Conservation (phyloP, 140 eudicot species). For the Cichorium intybus region DNA sequence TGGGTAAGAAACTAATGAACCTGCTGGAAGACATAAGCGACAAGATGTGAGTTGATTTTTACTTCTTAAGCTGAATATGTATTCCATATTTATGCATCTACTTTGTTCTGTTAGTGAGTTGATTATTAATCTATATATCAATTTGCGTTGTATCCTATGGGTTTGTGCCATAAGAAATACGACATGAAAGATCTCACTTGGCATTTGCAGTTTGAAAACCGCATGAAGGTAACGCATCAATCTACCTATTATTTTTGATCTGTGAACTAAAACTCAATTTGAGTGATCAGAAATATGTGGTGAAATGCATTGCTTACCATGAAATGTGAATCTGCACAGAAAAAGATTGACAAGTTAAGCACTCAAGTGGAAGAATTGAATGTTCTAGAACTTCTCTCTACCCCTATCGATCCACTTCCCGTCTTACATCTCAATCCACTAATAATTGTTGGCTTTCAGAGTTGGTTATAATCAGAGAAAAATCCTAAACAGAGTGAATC, state of each 20-base stretch:
- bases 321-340: constrained; percentile 78
- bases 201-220: constrained; percentile 88
- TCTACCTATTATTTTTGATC: too few species aligned
- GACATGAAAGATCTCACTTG: constrained; percentile 91
- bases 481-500: constrained; percentile 39
- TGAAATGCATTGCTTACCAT: constrained; percentile 49
- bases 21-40: too few species aligned
- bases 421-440: neutral
- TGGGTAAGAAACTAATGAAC: too few species aligned
- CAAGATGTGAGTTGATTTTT: too few species aligned
- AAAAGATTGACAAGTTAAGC: constrained; percentile 70
- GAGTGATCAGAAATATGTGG: neutral
- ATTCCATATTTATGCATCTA: too few species aligned
- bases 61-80: too few species aligned
- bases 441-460: constrained; percentile 38
- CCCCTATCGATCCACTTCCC: constrained; percentile 9
- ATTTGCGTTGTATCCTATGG: too few species aligned
- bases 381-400: too few species aligned
- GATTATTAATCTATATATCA: too few species aligned
- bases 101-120: too few species aligned
- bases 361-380: constrained; percentile 45
- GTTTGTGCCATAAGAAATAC: too few species aligned
- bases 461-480: constrained; percentile 52
- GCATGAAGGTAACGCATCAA: constrained; percentile 83
- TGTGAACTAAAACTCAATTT: neutral